Conservation (phyloP, 345 rosid species). For the Arabidopsis suecica region DNA sequence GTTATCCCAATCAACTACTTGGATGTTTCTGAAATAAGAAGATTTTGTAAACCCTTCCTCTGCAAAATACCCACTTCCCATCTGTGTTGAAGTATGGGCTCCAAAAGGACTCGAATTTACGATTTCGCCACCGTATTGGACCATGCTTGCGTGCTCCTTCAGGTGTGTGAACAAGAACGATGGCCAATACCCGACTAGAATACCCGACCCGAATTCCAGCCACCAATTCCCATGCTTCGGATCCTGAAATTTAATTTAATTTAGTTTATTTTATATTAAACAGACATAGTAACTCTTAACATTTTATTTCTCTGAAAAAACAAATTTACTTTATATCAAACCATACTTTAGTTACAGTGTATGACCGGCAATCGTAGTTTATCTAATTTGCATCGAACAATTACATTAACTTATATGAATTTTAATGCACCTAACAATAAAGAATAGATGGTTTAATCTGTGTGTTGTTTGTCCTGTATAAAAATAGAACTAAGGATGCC, state of each 20-base stretch:
- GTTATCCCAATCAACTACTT: constrained; percentile 96
- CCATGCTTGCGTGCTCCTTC: constrained; percentile 89
- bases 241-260: constrained; percentile 55
- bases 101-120: constrained; percentile 82
- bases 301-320: neutral
- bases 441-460: neutral
- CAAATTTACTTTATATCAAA: neutral
- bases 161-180: constrained; percentile 85
- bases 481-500: constrained; percentile 9
- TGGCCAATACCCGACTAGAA: constrained; percentile 97
- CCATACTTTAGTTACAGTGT: neutral
- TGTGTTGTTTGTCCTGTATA: neutral
- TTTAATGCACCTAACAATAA: neutral
- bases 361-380: neutral
- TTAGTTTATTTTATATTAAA: neutral
- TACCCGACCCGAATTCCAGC: constrained; percentile 96
- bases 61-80: constrained; percentile 98
- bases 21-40: constrained; percentile 90
- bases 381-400: neutral
- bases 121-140: constrained; percentile 96
- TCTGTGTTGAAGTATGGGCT: constrained; percentile 82
- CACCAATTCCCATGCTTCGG: constrained; percentile 99
- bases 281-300: neutral
- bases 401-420: neutral
- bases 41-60: constrained; percentile 93